phyloP scores from a whole-genome alignment of 257 asterid genomes.

The Solanum pimpinellifolium region DNA sequence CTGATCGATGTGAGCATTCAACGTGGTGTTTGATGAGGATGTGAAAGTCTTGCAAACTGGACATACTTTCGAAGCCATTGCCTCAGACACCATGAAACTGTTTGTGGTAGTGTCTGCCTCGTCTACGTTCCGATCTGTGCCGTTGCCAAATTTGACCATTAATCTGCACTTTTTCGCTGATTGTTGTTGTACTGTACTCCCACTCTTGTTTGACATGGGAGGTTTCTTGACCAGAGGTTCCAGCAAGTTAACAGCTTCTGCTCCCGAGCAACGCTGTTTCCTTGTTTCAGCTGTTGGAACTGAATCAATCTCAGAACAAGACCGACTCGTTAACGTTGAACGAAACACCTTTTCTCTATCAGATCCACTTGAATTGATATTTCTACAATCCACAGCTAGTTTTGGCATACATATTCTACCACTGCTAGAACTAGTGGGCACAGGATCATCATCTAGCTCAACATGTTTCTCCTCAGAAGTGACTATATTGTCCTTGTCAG shows the following conservation, averaged over 20 bases:
- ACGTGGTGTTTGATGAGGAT: conserved; percentile 87
- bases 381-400: conserved; percentile 12
- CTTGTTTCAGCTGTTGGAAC: conserved; percentile 11
- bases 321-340: conserved; percentile 19
- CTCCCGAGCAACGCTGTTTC: conserved; percentile 12
- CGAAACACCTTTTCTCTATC: conserved; percentile 31
- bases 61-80: conserved; percentile 86
- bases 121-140: conserved; percentile 22
- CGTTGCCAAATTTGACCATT: conserved; percentile 33
- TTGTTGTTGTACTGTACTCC: conserved; percentile 18
- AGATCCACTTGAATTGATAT: conserved; percentile 21
- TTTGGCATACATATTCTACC: conserved; percentile 5
- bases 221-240: conserved; percentile 2
- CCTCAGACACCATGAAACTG: conserved; percentile 34
- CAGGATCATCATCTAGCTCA: conserved; percentile 6
- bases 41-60: conserved; percentile 94
- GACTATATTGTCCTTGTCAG: conserved; percentile 9
- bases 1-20: conserved; percentile 95
- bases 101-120: conserved; percentile 25
- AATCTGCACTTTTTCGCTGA: conserved; percentile 50
- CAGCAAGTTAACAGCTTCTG: conserved; percentile 15
- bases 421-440: conserved; percentile 3
- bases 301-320: conserved; percentile 35
- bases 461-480: conserved; percentile 23
- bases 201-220: conserved; percentile 15